A percentile compares a stretch with the other conserved stretches of the same genome.
Evolutionary conservation across 2,329 filamentous ascomycete genomes (phyloP).

Genomic region (Penicillium crustosum): DNA sequence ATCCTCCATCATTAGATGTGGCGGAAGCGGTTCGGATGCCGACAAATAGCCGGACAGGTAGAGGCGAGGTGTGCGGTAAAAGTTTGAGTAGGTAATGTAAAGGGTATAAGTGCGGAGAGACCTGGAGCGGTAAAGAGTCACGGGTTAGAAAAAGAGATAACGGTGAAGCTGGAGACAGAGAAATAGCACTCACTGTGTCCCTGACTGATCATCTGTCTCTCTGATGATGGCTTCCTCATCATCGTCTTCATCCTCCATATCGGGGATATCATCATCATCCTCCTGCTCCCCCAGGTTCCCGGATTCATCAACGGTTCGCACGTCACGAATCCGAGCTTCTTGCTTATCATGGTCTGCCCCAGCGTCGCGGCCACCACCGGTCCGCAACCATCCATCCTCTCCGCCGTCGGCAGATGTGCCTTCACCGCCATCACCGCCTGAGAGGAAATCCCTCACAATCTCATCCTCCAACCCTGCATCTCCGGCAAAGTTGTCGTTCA

Average conservation of each 20-base stretch:
- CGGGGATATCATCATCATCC: constrained; percentile 77
- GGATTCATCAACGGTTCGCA: constrained; percentile 83
- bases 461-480: constrained; percentile 84
- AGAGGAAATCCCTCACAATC: constrained; percentile 75
- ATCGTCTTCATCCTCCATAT: constrained; percentile 97
- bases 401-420: constrained; percentile 70
- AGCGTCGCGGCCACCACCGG: constrained; percentile 65
- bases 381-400: constrained; percentile 89
- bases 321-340: constrained; percentile 74
- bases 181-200: constrained; percentile 53
- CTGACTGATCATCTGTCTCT: constrained; percentile 57
- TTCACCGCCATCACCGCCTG: constrained; percentile 47
- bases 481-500: constrained; percentile 91
- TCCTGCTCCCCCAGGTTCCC: constrained; percentile 76
- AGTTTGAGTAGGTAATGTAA: constrained; percentile 96
- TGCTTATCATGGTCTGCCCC: constrained; percentile 60
- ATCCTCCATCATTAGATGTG: constrained; percentile 90
- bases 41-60: constrained; percentile 89
- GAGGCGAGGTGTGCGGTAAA: constrained; percentile 92
- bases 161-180: not conserved
- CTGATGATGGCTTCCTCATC: constrained; percentile 93
- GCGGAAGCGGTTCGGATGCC: constrained; percentile 75
- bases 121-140: constrained; percentile 46
- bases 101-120: constrained; percentile 91
- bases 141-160: constrained; percentile 10